A percentile compares a stretch with the other conserved stretches of the same genome.
phyloP scores from a whole-genome alignment of 805 yeast genomes.

The Vanderwaltozyma tropicalis region DNA sequence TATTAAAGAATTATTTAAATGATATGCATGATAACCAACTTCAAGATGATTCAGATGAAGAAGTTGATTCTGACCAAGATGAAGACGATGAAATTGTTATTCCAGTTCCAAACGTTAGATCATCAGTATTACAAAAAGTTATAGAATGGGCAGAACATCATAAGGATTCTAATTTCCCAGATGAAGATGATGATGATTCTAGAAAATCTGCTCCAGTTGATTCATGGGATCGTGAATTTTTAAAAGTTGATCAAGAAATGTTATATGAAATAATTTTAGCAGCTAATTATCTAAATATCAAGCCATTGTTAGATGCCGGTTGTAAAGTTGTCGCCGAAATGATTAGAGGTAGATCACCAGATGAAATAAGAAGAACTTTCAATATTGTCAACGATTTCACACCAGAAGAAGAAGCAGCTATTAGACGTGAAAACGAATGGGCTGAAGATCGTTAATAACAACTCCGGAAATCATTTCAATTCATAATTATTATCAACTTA shows the following conservation, averaged over 20 bases:
- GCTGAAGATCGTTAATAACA: constrained; percentile 64
- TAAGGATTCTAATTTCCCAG: constrained; percentile 66
- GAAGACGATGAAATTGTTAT: constrained; percentile 63
- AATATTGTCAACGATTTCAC: constrained; percentile 75
- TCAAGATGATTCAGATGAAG: constrained; percentile 49
- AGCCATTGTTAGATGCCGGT: constrained; percentile 66
- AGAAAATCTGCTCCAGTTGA: constrained; percentile 85
- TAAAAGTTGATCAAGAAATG: constrained; percentile 90
- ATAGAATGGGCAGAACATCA: constrained; percentile 95
- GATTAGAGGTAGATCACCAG: constrained; percentile 73
- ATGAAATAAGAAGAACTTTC: constrained; percentile 69
- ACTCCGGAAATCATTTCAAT: neutral
- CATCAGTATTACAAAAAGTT: constrained; percentile 80
- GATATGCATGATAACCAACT: constrained; percentile 50
- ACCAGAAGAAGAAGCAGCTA: constrained; percentile 82
- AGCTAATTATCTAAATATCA: constrained; percentile 69
- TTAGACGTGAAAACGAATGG: constrained; percentile 83
- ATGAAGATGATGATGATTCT: constrained; percentile 74
- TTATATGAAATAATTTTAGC: constrained; percentile 70
- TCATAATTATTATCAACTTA: too few relatives aligned
- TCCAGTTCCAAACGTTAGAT: constrained; percentile 84
- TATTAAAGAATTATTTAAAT: constrained; percentile 77
- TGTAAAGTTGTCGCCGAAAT: constrained; percentile 76
- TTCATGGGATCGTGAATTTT: constrained; percentile 91
- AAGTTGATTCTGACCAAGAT: constrained; percentile 25